phyloP scores from a whole-genome alignment of 108 stramenopile genomes.

The Skeletonema tropicum region DNA sequence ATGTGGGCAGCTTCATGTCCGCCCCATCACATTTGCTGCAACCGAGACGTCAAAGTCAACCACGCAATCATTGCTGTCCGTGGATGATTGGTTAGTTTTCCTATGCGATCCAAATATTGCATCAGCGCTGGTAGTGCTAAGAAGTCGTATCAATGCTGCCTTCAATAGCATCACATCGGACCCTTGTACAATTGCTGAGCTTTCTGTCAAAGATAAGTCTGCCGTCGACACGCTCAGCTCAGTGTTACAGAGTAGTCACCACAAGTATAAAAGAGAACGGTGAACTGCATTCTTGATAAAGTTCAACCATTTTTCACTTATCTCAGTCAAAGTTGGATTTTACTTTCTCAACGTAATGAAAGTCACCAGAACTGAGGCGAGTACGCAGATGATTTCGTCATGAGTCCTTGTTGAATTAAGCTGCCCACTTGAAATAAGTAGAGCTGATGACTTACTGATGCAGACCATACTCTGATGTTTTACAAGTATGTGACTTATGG shows the following conservation, averaged over 20 bases:
- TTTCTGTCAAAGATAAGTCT: conserved; percentile 39
- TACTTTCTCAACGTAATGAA: no score
- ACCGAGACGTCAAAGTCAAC: conserved; percentile 10
- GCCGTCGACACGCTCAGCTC: conserved; percentile 55
- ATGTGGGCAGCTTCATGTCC: conserved; percentile 65
- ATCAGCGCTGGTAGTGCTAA: conserved; percentile 55
- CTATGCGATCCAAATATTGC: conserved; percentile 49
- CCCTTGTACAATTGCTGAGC: conserved; percentile 33
- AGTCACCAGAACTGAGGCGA: no score
- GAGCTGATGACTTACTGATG: no score
- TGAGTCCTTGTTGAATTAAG: no score
- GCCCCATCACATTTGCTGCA: conserved; percentile 28
- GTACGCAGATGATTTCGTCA: no score
- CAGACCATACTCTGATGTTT: no score
- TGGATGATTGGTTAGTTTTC: conserved; percentile 81
- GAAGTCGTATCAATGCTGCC: conserved; percentile 60
- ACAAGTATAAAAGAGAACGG: not conserved
- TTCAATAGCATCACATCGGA: conserved; percentile 60
- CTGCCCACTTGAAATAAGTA: no score
- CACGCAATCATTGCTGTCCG: conserved; percentile 47
- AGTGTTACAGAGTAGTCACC: conserved; percentile 54
- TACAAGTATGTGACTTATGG: no score
- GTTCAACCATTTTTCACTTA: no score
- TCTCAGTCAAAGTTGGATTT: no score
- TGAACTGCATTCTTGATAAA: no score